Percentiles rank a stretch among this genome's conserved stretches.
phyloP scores from a whole-genome alignment of 2,329 filamentous ascomycete genomes.

The Colletotrichum lini region DNA sequence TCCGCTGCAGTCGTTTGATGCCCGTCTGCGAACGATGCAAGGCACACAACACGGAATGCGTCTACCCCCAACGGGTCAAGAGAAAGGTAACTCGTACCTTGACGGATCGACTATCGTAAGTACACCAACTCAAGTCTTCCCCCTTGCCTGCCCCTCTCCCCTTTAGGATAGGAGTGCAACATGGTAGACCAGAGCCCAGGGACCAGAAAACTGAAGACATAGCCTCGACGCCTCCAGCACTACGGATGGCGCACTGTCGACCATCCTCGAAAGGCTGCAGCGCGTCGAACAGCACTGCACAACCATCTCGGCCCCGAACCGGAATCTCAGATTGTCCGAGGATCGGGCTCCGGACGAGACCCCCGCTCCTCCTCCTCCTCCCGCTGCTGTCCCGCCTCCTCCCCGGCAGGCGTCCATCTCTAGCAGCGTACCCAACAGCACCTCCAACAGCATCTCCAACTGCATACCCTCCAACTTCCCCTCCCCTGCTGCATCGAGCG shows the following conservation, averaged over 20 bases:
- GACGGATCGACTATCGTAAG: constrained; percentile 36
- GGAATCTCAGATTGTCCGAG: too few species aligned
- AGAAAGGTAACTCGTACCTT: constrained; percentile 44
- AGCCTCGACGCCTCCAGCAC: constrained; percentile 21
- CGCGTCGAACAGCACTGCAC: constrained; percentile 48
- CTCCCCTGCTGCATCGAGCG: constrained; percentile 28
- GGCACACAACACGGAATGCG: constrained; percentile 46
- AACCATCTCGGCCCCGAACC: neutral
- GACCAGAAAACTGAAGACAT: constrained; percentile 16
- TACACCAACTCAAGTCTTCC: neutral
- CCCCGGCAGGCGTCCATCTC: constrained; percentile 24
- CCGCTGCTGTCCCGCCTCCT: constrained; percentile 3
- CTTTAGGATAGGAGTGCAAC: too few species aligned
- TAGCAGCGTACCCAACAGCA: neutral
- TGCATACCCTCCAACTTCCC: constrained; percentile 37
- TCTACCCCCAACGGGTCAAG: constrained; percentile 49
- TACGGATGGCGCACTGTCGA: constrained; percentile 43
- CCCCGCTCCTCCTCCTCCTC: constrained; percentile 22
- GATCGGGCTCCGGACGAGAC: neutral
- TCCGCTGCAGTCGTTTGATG: constrained; percentile 50
- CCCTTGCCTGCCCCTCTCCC: too few species aligned
- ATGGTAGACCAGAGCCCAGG: neutral
- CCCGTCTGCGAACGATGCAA: constrained; percentile 49
- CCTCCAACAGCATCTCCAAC: too few species aligned
- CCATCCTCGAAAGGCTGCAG: constrained; percentile 50